Evolutionary conservation across 495 filamentous ascomycete species (phyloP), one percentile per base, ranked within the genome.

Genomic region (Penicillium psychrofluorescens): DNA sequence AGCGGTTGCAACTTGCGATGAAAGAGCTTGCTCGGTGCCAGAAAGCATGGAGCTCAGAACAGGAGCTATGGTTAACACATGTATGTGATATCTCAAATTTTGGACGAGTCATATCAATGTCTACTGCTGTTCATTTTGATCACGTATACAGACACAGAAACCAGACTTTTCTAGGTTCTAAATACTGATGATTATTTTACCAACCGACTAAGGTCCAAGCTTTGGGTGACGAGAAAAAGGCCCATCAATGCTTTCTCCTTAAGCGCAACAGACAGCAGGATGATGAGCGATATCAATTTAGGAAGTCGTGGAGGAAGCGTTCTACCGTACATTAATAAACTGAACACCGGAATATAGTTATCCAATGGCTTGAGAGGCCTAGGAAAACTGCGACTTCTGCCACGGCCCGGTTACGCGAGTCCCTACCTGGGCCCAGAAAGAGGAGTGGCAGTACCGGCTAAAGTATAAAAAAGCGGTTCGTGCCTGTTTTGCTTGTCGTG

Each of bases 41-140:
- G 40, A 70, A 62, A 40, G 64, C 67, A 5, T 70, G 67, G 67
- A 68, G 63, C 41, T 70, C 67, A 2, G 64, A 70, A 41, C 67
- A 70, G 41, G 67, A 70, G 35, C 12, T 70, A 2, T 70, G 67
- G 67, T 38, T 70, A 39, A 42, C 50, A 14, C 54, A 60, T 65
- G 67, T 70, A 59, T 47, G 64, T 59, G 30, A 22, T 11, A 16
- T 33, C 32, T 30, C 8, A 32, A 16, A 14, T 43, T 43, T 37
- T 32, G 33, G 29, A 3, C 32, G 35, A 11, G 8, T 33, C 40
- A 28, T 46, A n/a, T 27, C 22, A 22, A 22, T 0, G 22, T 22
- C 22, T 22, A 22, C 22, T 22, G 22, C 2, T 22, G 22, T 22
- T 22, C 22, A 22, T 22, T 22, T 16, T 4, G 22, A 22, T 22